phyloP scores from a whole-genome alignment of 257 asterid genomes.

The Solanum medicagineum region DNA sequence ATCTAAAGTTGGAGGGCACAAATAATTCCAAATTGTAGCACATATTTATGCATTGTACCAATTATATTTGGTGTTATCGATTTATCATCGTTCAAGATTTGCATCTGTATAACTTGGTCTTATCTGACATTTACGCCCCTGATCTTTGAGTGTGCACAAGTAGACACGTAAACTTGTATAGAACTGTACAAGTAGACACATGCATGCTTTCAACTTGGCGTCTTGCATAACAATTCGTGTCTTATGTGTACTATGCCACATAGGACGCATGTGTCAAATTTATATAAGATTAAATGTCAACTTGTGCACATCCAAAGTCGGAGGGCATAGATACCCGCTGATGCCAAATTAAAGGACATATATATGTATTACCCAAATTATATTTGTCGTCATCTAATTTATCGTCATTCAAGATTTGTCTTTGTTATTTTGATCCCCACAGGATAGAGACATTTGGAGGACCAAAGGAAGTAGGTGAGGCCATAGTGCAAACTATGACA shows the following conservation, averaged over 20 bases:
- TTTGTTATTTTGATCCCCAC: background rate
- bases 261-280: background rate
- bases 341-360: background rate
- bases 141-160: no score
- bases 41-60: no score
- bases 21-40: no score
- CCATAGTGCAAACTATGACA: slow-evolving; percentile 39
- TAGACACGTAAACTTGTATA: no score
- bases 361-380: background rate
- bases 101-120: no score
- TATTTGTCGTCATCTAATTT: background rate
- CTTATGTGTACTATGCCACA: background rate
- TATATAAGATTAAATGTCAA: background rate
- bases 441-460: slow-evolving; percentile 88
- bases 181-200: no score
- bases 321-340: accelerated
- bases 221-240: no score
- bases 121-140: no score
- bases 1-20: no score
- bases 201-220: no score
- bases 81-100: no score
- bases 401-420: background rate
- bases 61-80: no score
- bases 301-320: background rate
- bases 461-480: slow-evolving; percentile 70